These are phyloP conservation scores for Emmonsiellopsis sp. DNA, from an alignment of 2,329 filamentous ascomycete genomes.

Conservation along the genomic window DNA sequence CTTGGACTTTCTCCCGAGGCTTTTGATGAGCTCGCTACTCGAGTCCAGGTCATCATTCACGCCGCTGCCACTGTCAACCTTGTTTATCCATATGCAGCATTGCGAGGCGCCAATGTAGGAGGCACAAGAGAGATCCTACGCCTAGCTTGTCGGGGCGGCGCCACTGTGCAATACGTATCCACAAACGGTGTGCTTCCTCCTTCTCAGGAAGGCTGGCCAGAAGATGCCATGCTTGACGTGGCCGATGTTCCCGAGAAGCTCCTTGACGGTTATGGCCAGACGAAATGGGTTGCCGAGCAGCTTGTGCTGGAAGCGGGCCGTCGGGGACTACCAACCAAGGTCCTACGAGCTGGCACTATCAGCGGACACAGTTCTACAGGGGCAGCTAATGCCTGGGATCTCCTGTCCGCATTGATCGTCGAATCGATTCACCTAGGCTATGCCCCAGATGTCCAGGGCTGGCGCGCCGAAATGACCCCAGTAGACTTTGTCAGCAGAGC, in stretches of 20 bases:
- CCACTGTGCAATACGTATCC: slow-evolving; percentile 68
- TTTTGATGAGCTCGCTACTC: slow-evolving; percentile 55
- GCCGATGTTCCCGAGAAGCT: slow-evolving; percentile 61
- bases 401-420: slow-evolving; percentile 65
- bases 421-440: slow-evolving; percentile 66
- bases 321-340: slow-evolving; percentile 59
- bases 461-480: slow-evolving; percentile 75
- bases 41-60: slow-evolving; percentile 65
- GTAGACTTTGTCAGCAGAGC: slow-evolving; percentile 72
- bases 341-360: slow-evolving; percentile 67
- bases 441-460: slow-evolving; percentile 60
- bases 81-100: slow-evolving; percentile 70
- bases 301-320: slow-evolving; percentile 60
- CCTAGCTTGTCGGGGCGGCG: slow-evolving; percentile 55
- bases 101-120: slow-evolving; percentile 65
- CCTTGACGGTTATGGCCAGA: slow-evolving; percentile 66
- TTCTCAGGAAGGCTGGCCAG: slow-evolving; percentile 60
- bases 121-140: slow-evolving; percentile 69
- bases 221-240: slow-evolving; percentile 57
- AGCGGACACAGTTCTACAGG: slow-evolving; percentile 67
- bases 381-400: slow-evolving; percentile 68
- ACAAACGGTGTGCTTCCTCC: slow-evolving; percentile 71
- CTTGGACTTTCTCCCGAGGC: slow-evolving; percentile 58
- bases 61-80: slow-evolving; percentile 70
- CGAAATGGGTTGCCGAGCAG: slow-evolving; percentile 73